Evolutionary conservation across 225 moss, liverwort and hornwort genomes (phyloP).

Genomic region (Polytrichum formosum): DNA sequence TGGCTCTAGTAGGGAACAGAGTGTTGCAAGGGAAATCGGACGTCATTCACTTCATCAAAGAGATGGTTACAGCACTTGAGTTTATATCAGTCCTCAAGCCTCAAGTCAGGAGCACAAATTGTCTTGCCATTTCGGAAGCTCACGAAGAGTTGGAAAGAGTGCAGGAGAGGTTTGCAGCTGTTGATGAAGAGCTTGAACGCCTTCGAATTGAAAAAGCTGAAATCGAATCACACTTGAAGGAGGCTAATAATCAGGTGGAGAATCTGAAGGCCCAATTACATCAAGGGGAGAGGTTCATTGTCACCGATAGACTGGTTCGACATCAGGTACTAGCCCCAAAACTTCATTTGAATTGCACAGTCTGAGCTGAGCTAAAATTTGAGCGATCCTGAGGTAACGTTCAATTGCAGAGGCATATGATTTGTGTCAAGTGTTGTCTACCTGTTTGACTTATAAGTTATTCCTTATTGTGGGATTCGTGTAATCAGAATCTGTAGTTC

Average conservation of each 20-base stretch:
- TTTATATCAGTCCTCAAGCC: conserved; percentile 46
- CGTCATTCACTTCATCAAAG: conserved; percentile 51
- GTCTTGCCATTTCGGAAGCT: conserved; percentile 1
- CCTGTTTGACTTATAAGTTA: too few species aligned
- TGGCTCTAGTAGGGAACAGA: conserved; percentile 51
- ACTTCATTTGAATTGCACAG: neutral
- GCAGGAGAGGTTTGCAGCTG: conserved; percentile 28
- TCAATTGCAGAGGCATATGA: too few species aligned
- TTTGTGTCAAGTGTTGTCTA: too few species aligned
- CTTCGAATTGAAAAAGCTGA: conserved; percentile 45
- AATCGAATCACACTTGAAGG: conserved; percentile 28
- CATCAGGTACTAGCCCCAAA: conserved; percentile 21
- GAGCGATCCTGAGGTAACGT: too few species aligned
- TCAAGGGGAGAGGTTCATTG: conserved; percentile 35
- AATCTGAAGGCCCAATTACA: conserved; percentile 28
- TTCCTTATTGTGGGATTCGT: too few species aligned
- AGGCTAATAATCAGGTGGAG: conserved; percentile 27
- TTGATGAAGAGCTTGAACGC: conserved; percentile 49
- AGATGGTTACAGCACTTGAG: conserved; percentile 57
- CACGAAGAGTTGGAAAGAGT: conserved; percentile 33
- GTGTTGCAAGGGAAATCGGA: conserved; percentile 61
- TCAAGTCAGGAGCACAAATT: conserved; percentile 5
- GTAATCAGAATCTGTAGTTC: too few species aligned
- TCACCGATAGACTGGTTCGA: conserved; percentile 9
- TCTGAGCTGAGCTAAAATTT: too few species aligned